These are phyloP conservation scores for Penicillium sp. DNA, from an alignment of 2,329 filamentous ascomycete species.

Conservation along the genomic window DNA sequence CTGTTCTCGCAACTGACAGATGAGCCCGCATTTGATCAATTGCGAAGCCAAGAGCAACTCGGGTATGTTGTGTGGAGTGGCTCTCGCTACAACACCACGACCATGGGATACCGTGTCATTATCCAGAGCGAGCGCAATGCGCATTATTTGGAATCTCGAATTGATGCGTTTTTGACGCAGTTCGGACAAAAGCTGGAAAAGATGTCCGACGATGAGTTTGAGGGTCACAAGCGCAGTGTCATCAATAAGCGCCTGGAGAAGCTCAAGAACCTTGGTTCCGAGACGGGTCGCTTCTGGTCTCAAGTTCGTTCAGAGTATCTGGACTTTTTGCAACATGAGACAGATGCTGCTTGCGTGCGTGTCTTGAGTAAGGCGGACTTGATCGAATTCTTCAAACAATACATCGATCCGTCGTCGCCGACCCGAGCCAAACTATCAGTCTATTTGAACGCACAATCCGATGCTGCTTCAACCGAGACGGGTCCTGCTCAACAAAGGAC, in stretches of 20 bases:
- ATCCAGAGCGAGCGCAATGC: constrained; percentile 88
- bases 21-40: constrained; percentile 88
- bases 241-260: constrained; percentile 85
- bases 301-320: constrained; percentile 82
- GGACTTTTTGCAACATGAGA: constrained; percentile 77
- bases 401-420: constrained; percentile 67
- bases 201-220: constrained; percentile 80
- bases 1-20: constrained; percentile 85
- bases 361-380: constrained; percentile 73
- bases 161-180: constrained; percentile 71
- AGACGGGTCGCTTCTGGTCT: constrained; percentile 74
- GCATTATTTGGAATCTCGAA: constrained; percentile 76
- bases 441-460: constrained; percentile 70
- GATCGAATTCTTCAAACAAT: constrained; percentile 67
- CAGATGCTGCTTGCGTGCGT: constrained; percentile 70
- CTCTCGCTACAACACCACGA: constrained; percentile 63
- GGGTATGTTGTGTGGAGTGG: constrained; percentile 94
- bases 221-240: constrained; percentile 82
- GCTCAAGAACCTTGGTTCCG: constrained; percentile 82
- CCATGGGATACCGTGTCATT: constrained; percentile 78
- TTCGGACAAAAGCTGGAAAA: constrained; percentile 61
- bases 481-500: constrained; percentile 40
- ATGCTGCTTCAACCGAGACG: constrained; percentile 34
- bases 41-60: constrained; percentile 94
- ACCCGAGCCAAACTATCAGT: constrained; percentile 76